Evolutionary conservation across 306 rosid genomes (phyloP).

Genomic region (Quercus alba): DNA sequence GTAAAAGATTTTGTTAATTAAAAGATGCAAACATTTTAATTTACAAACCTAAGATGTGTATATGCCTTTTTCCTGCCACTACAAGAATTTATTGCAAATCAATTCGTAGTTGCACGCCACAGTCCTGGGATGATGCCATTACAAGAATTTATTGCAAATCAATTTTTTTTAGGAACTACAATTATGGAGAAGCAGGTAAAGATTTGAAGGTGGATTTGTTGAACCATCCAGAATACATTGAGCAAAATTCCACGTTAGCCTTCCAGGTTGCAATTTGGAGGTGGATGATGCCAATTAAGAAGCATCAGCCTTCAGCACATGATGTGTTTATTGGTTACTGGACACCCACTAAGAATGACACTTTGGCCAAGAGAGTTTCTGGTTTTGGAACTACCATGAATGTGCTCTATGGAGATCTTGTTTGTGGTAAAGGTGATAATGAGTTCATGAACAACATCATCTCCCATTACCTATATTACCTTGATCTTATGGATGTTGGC

Average conservation of each 20-base stretch:
- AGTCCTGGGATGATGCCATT: background rate
- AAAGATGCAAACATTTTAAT: too few relatives aligned
- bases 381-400: constrained; percentile 98
- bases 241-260: constrained; percentile 85
- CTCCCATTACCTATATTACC: too few relatives aligned
- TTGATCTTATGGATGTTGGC: too few relatives aligned
- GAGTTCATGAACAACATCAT: too few relatives aligned
- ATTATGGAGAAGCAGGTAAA: constrained; percentile 74
- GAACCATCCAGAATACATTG: constrained; percentile 82
- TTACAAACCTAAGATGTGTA: too few relatives aligned
- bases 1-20: too few relatives aligned
- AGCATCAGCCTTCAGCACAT: constrained; percentile 78
- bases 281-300: constrained; percentile 79
- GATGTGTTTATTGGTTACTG: constrained; percentile 76
- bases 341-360: constrained; percentile 93
- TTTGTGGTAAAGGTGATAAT: too few relatives aligned
- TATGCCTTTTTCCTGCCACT: too few relatives aligned
- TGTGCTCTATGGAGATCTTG: constrained; percentile 57
- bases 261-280: constrained; percentile 86
- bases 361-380: constrained; percentile 57
- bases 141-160: background rate
- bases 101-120: too few relatives aligned
- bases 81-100: too few relatives aligned
- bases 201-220: constrained; percentile 70
- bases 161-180: constrained; percentile 63